These are phyloP conservation scores for Diospyros lotus DNA, from an alignment of 148 eudicot genomes.

Conservation along the genomic window DNA sequence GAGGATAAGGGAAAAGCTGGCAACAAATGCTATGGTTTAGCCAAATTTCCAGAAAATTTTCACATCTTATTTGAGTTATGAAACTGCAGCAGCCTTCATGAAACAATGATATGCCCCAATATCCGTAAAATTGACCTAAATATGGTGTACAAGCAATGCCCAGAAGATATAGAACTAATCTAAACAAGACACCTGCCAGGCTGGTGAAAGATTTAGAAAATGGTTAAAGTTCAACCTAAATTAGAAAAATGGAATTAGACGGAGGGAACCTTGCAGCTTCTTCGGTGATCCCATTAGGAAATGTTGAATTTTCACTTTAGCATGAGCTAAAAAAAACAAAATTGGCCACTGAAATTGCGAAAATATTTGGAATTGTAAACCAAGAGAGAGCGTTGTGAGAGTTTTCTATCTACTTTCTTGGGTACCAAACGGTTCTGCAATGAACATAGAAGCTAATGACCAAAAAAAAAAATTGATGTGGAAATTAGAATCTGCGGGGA, in stretches of 20 bases:
- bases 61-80: neutral
- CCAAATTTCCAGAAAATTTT: neutral
- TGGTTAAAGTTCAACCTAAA: neutral
- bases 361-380: neutral
- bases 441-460: neutral
- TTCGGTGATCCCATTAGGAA: neutral
- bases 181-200: neutral
- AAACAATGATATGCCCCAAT: neutral
- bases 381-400: neutral
- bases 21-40: neutral
- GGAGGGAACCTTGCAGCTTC: conserved; percentile 7
- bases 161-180: neutral
- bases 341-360: neutral
- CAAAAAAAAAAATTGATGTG: too few relatives aligned
- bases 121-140: neutral
- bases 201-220: neutral
- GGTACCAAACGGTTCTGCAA: neutral
- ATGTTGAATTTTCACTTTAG: neutral
- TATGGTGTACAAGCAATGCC: neutral
- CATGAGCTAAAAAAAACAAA: too few relatives aligned
- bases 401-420: neutral
- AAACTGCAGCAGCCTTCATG: neutral
- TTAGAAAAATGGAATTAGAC: neutral
- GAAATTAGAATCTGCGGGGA: too few relatives aligned
- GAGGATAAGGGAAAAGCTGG: neutral